Evolutionary conservation across 129 eudicot species (phyloP), one percentile per base, ranked within the genome.

Genomic region (Lactuca sativa): DNA sequence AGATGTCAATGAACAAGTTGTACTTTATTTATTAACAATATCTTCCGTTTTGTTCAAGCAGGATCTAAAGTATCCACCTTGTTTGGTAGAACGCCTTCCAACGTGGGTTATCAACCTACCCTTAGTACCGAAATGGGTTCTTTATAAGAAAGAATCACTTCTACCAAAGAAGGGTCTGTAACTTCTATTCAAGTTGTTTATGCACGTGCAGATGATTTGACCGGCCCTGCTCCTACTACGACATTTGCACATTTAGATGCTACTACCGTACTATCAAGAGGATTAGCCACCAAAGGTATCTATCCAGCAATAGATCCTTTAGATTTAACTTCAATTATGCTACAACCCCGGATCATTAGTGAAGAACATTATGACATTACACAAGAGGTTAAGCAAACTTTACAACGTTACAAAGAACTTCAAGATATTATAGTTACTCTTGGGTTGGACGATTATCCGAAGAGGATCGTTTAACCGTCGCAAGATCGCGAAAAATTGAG

Each of bases 121-220:
- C n/a, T n/a, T n/a, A n/a, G n/a, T n/a, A n/a, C n/a, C n/a, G n/a
- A n/a, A n/a, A n/a, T n/a, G n/a, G n/a, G n/a, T n/a, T n/a, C n/a
- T n/a, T n/a, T n/a, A n/a, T n/a, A n/a, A n/a, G n/a, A n/a, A n/a
- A n/a, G n/a, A n/a, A n/a, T n/a, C n/a, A n/a, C n/a, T n/a, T n/a
- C 36, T 56, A 56, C 61, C 36, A 56, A 56, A 56, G 36, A 56
- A 58, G 17, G 64, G 41, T 14, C 52, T n/a, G 36, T 63, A 62
- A 62, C n/a, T 62, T 62, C 67, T 62, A 38, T 36, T 62, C 49
- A 62, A 62, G 66, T 15, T 62, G 31, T 62, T 62, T 64, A 43
- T 64, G 56, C 41, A 64, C 40, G 9, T 44, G 56, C 17, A 30
- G 56, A 18, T 64, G 40, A 64, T 64, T 64, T 47, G 40, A 64